Evolutionary conservation across 345 rosid species (phyloP), one percentile per base, ranked within the genome.

Genomic region (Carallia brachiata): DNA sequence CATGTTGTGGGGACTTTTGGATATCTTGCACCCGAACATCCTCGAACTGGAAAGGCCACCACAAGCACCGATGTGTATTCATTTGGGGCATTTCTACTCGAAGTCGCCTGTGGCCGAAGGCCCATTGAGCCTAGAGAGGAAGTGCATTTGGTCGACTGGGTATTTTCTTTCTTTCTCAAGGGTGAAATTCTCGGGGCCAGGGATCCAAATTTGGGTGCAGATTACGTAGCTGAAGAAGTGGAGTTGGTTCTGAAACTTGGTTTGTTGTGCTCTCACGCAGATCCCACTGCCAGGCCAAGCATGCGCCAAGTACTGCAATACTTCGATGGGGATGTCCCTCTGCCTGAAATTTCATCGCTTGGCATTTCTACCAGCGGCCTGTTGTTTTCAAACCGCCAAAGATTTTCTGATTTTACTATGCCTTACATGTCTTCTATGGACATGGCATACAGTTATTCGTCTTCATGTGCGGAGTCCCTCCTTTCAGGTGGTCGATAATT

Each of bases 11-110:
- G 94, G 0, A 89, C 91, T 1, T 69, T 84, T 28, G 94, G 91
- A 2, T 89, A 89, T 76, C 71, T 87, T 4, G 93, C 93, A 4
- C 94, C 94, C 5, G 91, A 89, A 48, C 83, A 80, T 62, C 71
- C 79, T 1, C 36, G 89, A 44, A 84, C 84, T 0, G 93, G 93
- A 12, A 84, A 81, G 57, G 84, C 89, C 19, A 85, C 88, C 0
- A 77, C 84, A 0, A 71, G 78, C 1, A 82, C 83, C 0, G 89
- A 89, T 69, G 91, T 85, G 1, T 89, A 73, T 34, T 81, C 89
- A 5, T 89, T 84, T 61, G 94, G 88, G n/a, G 87, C 81, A 5
- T 85, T 89, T 80, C 48, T 85, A 57, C 78, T 89, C 1, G 94
- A 89, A 54, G 94, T 89, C 40, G 87, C 79, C 2, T 77, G 80